Evolutionary conservation across 2,329 filamentous ascomycete genomes (phyloP).

Genomic region (Cercospora canescens): DNA sequence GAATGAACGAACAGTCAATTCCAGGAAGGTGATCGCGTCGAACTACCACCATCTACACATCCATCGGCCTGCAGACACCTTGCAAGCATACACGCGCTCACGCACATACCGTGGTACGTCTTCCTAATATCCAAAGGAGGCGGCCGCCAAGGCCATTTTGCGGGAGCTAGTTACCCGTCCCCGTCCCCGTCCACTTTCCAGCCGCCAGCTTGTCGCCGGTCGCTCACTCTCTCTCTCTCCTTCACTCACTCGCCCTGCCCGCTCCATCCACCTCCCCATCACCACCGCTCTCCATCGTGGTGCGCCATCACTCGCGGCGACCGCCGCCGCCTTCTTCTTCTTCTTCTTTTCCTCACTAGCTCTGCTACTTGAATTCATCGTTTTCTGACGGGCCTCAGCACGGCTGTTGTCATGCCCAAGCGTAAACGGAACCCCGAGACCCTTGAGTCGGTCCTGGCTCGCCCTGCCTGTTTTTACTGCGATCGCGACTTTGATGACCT

Average conservation of each 20-base stretch:
- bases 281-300: neutral
- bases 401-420: conserved; percentile 4
- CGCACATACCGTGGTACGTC: neutral
- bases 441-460: conserved; percentile 81
- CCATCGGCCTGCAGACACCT: neutral
- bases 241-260: too few species aligned
- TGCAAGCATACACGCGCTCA: neutral
- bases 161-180: too few species aligned
- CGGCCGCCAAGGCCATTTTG: neutral
- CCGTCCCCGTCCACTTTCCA: neutral
- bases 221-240: neutral
- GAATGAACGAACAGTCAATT: neutral
- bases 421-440: conserved; percentile 77
- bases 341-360: neutral
- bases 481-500: conserved; percentile 97
- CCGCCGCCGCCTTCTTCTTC: neutral
- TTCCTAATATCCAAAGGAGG: neutral
- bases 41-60: neutral
- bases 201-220: neutral
- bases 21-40: neutral
- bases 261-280: neutral
- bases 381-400: too few species aligned
- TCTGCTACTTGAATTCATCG: too few species aligned
- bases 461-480: conserved; percentile 99
- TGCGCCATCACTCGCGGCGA: neutral